Evolutionary conservation across 345 rosid genomes (phyloP).

Genomic region (rapeseed (Brassica napus)): DNA sequence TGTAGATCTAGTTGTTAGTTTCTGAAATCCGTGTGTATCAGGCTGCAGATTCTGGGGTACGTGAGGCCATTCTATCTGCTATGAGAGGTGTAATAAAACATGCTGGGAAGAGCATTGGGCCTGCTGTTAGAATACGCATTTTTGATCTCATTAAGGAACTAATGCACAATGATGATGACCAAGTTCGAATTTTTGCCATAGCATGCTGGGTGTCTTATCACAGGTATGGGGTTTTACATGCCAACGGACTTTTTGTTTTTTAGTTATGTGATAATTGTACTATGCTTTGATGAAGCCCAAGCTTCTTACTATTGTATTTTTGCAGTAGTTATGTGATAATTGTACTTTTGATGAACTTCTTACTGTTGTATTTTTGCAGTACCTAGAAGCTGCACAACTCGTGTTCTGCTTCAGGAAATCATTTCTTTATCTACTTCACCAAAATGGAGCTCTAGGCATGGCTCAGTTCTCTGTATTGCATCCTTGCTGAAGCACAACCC

Average conservation of each 20-base stretch:
- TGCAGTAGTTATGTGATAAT: background rate
- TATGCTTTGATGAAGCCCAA: conserved; percentile 1
- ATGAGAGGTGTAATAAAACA: conserved; percentile 86
- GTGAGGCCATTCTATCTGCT: conserved; percentile 90
- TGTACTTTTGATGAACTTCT: conserved; percentile 1
- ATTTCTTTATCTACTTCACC: conserved; percentile 51
- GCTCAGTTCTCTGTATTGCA: conserved; percentile 72
- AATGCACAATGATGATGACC: conserved; percentile 81
- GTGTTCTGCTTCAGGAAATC: conserved; percentile 59
- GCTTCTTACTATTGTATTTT: background rate
- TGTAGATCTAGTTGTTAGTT: background rate
- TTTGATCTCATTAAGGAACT: conserved; percentile 60
- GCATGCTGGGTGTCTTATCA: conserved; percentile 76
- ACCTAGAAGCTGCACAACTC: conserved; percentile 70
- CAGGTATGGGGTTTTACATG: conserved; percentile 55
- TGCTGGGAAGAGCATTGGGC: conserved; percentile 84
- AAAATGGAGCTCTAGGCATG: conserved; percentile 83
- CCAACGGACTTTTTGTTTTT: background rate
- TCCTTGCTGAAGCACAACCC: conserved; percentile 74
- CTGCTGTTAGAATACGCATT: conserved; percentile 60
- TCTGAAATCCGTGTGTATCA: conserved; percentile 35
- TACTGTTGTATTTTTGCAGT: conserved; percentile 48
- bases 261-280: background rate
- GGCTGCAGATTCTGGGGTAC: conserved; percentile 77
- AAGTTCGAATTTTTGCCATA: conserved; percentile 68